Conservation (phyloP, 2,329 filamentous ascomycete genomes). For the Colletotrichum filicis region DNA sequence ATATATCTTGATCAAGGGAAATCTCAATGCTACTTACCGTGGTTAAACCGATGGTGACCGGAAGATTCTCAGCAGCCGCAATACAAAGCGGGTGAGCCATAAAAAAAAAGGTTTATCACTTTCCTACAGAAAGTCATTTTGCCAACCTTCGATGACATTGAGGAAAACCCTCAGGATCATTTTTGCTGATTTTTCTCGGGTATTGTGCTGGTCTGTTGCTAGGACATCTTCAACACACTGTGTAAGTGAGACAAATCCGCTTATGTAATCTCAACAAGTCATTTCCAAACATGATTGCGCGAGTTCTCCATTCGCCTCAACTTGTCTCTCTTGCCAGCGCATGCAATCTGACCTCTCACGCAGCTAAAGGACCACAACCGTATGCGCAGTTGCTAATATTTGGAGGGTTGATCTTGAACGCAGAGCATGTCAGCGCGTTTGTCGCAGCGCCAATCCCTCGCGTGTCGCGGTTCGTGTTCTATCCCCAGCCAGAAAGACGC, state of each 20-base stretch:
- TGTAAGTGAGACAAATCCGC: not conserved
- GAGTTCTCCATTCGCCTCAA: not conserved
- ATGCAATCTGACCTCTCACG: not conserved
- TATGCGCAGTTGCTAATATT: not conserved
- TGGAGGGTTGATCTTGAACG: not conserved
- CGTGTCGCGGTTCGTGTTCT: not conserved
- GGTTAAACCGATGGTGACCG: no score
- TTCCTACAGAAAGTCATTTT: no score
- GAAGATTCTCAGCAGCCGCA: no score
- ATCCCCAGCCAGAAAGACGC: not conserved
- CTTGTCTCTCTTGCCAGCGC: not conserved
- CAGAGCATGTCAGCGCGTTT: not conserved
- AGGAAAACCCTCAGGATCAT: no score
- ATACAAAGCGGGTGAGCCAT: no score
- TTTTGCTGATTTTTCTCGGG: no score
- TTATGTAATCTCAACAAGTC: not conserved
- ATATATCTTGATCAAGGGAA: no score
- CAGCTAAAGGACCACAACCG: not conserved
- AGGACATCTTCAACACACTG: not conserved
- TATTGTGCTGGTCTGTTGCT: no score
- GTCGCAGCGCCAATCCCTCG: not conserved
- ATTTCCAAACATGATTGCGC: not conserved
- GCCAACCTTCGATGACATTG: no score
- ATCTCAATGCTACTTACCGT: no score
- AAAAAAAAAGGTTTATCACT: no score